Conservation (phyloP, 1,139 yeast genomes). For the Suhomyces maxii region DNA sequence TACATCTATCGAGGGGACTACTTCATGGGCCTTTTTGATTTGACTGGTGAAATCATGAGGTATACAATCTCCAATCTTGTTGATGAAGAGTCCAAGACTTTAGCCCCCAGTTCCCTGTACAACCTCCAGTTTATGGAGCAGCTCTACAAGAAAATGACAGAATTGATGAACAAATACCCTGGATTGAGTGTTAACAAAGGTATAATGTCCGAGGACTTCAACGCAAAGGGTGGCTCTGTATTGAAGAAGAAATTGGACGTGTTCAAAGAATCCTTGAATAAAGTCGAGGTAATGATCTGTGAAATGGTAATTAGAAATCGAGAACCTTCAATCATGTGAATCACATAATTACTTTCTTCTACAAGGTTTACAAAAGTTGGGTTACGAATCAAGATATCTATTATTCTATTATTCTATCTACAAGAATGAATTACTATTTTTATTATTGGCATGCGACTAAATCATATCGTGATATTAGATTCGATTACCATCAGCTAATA, state of each 20-base stretch:
- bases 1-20: slow-evolving; percentile 29
- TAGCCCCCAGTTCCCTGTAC: slow-evolving; percentile 12
- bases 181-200: slow-evolving; percentile 23
- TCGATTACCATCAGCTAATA: too few relatives aligned
- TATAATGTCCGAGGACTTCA: slow-evolving; percentile 16
- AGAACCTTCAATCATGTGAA: not conserved
- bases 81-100: slow-evolving; percentile 13
- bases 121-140: slow-evolving; percentile 20
- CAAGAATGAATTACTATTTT: too few relatives aligned
- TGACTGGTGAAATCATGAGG: slow-evolving; percentile 46
- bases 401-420: too few relatives aligned
- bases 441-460: not conserved
- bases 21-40: slow-evolving; percentile 41
- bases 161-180: slow-evolving; percentile 21
- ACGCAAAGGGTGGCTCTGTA: slow-evolving; percentile 17
- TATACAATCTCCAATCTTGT: slow-evolving; percentile 26
- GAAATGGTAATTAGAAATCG: slow-evolving; percentile 26
- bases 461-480: not conserved
- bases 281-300: slow-evolving; percentile 29
- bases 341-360: too few relatives aligned
- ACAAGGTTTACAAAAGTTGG: too few relatives aligned
- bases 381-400: not conserved
- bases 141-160: slow-evolving; percentile 14
- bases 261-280: slow-evolving; percentile 25
- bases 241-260: slow-evolving; percentile 28